Evolutionary conservation across 176 grass and related monocot genomes (phyloP).

Genomic region (Puccinellia tenuiflora): DNA sequence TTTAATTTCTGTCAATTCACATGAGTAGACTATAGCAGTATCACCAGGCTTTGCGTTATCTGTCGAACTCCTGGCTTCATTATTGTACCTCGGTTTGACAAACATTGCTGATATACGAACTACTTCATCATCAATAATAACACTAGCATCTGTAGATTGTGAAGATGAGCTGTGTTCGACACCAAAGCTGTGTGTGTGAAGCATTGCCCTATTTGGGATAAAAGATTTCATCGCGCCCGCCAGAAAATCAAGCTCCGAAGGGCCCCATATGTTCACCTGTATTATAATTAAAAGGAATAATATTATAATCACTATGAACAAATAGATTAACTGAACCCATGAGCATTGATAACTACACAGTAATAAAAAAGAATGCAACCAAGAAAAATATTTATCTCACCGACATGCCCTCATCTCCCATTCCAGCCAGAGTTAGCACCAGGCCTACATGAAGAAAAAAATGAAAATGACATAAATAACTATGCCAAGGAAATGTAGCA

Average conservation of each 20-base stretch:
- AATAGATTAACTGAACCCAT: constrained; percentile 5
- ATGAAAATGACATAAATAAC: not conserved
- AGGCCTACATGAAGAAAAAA: constrained; percentile 50
- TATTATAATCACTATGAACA: constrained; percentile 15
- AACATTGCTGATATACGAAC: constrained; percentile 84
- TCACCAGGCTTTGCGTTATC: constrained; percentile 67
- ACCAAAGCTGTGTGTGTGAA: constrained; percentile 93
- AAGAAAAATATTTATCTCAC: constrained; percentile 47
- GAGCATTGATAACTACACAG: constrained; percentile 1
- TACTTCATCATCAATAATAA: constrained; percentile 87
- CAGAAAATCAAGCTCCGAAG: constrained; percentile 85
- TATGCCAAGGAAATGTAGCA: constrained; percentile 21
- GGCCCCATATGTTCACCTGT: constrained; percentile 97
- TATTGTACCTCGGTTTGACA: constrained; percentile 53
- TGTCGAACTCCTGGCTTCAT: constrained; percentile 30
- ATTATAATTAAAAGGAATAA: constrained; percentile 12
- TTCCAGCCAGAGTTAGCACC: constrained; percentile 80
- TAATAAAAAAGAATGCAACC: constrained; percentile 9
- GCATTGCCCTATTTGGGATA: constrained; percentile 89
- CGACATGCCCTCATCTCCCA: constrained; percentile 95
- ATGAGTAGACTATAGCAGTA: constrained; percentile 83
- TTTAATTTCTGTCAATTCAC: constrained; percentile 88
- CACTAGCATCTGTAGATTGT: constrained; percentile 43
- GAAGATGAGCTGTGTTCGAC: constrained; percentile 25
- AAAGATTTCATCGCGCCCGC: constrained; percentile 84